Percentiles rank a stretch among this genome's conserved stretches.
phyloP scores from a whole-genome alignment of 2,329 filamentous ascomycete species.

The Calonectria henricotiae region DNA sequence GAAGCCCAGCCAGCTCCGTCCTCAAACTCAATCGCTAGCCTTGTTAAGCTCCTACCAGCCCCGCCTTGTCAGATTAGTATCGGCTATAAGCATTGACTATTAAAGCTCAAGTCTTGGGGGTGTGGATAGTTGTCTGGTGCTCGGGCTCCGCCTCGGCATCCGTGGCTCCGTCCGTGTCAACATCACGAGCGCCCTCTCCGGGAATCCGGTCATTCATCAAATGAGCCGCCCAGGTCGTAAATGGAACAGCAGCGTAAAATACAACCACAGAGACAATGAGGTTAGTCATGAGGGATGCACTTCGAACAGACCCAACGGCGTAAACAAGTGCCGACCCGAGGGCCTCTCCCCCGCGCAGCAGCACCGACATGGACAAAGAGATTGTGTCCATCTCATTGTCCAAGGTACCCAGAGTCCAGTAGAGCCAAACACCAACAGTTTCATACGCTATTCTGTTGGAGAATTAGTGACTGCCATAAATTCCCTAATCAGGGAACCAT shows the following conservation, averaged over 20 bases:
- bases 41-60: no score
- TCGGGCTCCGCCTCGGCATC: neutral
- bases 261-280: conserved; percentile 8
- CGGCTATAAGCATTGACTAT: no score
- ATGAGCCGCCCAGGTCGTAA: conserved; percentile 8
- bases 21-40: no score
- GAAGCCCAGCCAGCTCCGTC: no score
- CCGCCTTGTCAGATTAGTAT: neutral
- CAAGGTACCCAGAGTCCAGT: neutral
- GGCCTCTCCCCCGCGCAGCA: neutral
- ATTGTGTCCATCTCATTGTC: conserved; percentile 18
- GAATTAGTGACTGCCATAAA: neutral
- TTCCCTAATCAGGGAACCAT: neutral
- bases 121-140: neutral
- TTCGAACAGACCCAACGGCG: conserved; percentile 11
- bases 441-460: neutral
- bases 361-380: conserved; percentile 9
- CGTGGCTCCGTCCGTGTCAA: neutral
- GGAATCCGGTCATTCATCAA: neutral
- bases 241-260: conserved; percentile 11
- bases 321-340: conserved; percentile 9
- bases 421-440: conserved; percentile 8
- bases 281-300: conserved; percentile 14
- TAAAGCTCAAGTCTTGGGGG: neutral
- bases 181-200: neutral